These are phyloP conservation scores for Lycium ferocissimum DNA, from an alignment of 257 asterid genomes.

Conservation along the genomic window DNA sequence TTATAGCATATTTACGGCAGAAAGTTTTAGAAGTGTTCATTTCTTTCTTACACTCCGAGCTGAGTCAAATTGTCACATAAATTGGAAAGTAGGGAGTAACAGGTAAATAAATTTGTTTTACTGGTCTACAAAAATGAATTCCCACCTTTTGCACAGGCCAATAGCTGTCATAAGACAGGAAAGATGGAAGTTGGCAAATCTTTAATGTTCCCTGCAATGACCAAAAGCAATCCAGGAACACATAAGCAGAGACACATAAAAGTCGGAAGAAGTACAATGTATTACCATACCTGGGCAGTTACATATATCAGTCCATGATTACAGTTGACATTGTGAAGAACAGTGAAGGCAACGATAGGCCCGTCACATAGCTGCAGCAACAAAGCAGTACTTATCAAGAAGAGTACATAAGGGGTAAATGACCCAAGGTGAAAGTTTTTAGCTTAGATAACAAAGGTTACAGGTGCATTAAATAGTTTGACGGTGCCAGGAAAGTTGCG, in stretches of 20 bases:
- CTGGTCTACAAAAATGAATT: background rate
- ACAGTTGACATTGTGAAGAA: slow-evolving; percentile 94
- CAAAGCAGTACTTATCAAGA: slow-evolving; percentile 17
- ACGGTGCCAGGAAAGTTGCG: background rate
- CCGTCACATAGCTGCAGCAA: slow-evolving; percentile 89
- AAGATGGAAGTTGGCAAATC: slow-evolving; percentile 91
- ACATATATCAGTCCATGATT: slow-evolving; percentile 92
- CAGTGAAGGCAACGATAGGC: slow-evolving; percentile 90
- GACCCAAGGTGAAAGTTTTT: background rate
- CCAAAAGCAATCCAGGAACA: background rate
- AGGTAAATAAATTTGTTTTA: background rate
- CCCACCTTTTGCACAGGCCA: slow-evolving; percentile 97
- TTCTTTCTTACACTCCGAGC: background rate
- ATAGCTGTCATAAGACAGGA: slow-evolving; percentile 73
- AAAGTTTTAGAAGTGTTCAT: background rate
- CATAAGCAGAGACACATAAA: slow-evolving; percentile 11
- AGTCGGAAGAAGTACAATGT: background rate
- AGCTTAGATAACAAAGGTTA: background rate
- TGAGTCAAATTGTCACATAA: background rate
- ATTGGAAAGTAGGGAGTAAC: background rate
- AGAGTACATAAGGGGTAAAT: background rate
- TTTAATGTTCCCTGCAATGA: slow-evolving; percentile 79
- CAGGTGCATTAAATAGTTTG: too few species aligned
- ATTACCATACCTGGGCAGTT: slow-evolving; percentile 74
- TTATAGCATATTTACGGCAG: background rate